These are phyloP conservation scores for Gyromitra esculenta DNA, from an alignment of 2,329 filamentous ascomycete genomes.

Conservation along the genomic window DNA sequence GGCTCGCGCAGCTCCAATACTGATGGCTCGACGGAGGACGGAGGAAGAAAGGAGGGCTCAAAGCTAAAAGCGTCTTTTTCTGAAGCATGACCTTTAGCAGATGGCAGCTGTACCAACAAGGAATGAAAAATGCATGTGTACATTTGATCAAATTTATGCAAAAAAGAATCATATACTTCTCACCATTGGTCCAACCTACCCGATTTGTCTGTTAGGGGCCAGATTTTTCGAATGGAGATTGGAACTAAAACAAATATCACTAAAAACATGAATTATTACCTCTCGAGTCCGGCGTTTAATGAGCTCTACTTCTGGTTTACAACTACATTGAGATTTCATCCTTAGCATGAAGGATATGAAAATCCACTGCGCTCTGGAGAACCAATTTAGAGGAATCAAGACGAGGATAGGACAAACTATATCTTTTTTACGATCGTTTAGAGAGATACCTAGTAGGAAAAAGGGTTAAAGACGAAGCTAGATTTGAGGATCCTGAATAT, in stretches of 20 bases:
- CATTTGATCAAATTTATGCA: constrained; percentile 11
- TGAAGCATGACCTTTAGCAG: background rate
- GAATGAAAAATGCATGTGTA: constrained; percentile 17
- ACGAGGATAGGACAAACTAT: no score
- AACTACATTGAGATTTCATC: no score
- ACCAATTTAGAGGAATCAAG: no score
- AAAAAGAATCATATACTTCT: constrained; percentile 4
- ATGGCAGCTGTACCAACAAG: constrained; percentile 22
- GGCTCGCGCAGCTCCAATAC: constrained; percentile 36
- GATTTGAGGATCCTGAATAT: no score
- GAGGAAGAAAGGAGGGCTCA: constrained; percentile 13
- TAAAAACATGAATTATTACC: background rate
- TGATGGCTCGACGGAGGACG: constrained; percentile 39
- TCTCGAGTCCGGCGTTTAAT: no score
- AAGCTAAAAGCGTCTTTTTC: background rate
- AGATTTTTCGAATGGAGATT: background rate
- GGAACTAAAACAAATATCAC: background rate
- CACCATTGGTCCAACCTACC: background rate
- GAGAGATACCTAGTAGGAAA: no score
- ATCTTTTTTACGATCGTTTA: no score
- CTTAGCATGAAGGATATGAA: no score
- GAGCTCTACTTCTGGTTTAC: no score
- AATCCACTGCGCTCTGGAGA: no score
- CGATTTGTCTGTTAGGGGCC: background rate
- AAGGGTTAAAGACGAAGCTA: no score